Base-by-base conservation (phyloP, 306 rosid species). In the Nissolia schottii region DNA sequence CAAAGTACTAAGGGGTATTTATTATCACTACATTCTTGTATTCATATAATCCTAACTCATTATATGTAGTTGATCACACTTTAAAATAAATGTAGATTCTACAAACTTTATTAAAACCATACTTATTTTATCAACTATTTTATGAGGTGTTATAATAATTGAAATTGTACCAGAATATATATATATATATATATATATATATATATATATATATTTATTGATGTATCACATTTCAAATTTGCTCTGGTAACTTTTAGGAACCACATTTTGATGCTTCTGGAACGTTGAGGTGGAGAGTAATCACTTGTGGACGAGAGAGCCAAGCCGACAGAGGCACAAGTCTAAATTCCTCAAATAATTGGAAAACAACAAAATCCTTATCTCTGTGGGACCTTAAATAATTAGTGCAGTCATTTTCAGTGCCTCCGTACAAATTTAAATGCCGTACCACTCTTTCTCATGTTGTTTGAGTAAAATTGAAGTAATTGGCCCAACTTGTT, bases 331-430 rank as follows among this genome's bases (percentile, higher is more conserved):
- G 2, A 49, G 9, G 34, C 71, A 67, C 45, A 37, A n/a, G 15
- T 57, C 34, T 13, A 64, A 64, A 74, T 75, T 67, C 48, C 53
- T 67, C 37, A 31, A 79, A 79, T 79, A 50, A 79, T 79, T 74
- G 71, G 12, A 67, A 73, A 79, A 79, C 71, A 29, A 79, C 79
- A 79, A 79, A 38, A 27, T 1, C 41, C 67, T 31, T 16, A 38
- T 59, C 66, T 74, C 28, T 27, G 72, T 67, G 72, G 83, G 76
- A 0, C 62, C 80, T 3, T 50, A 12, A 76, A 76, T 76, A 67
- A 58, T 76, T 22, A 14, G 13, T 20, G 50, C 28, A 43, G 62
- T 73, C 27, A 40, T 66, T 66, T 59, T 73, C 71, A 27, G 38
- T 25, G 50, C 24, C 11, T 73, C 79, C 76, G 83, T 79, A 79